These are phyloP conservation scores for Platismatia glauca DNA, from an alignment of 495 filamentous ascomycete species.

Conservation along the genomic window DNA sequence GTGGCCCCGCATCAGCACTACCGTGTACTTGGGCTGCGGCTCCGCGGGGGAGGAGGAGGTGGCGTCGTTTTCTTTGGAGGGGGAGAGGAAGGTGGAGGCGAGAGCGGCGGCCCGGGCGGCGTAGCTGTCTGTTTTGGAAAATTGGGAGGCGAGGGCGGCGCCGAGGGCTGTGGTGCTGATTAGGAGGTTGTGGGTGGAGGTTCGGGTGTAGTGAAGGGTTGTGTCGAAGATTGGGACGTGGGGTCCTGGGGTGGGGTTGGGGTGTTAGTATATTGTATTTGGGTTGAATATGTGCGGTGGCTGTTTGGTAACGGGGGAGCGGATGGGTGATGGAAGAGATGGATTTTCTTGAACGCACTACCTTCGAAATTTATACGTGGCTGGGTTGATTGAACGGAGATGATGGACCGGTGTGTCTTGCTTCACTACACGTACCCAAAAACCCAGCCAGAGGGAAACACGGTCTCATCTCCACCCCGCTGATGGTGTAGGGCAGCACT, in stretches of 20 bases:
- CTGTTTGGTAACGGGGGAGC: no score
- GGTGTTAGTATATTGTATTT: neutral
- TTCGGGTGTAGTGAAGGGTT: neutral
- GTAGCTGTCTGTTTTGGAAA: neutral
- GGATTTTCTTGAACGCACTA: no score
- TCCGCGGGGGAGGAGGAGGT: neutral
- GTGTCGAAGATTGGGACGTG: conserved; percentile 1
- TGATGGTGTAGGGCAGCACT: conserved; percentile 39
- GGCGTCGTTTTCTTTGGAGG: neutral
- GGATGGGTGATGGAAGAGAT: neutral
- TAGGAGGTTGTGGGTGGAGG: neutral
- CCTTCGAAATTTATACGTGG: no score
- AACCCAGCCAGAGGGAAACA: conserved; percentile 43
- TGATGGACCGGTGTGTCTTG: no score
- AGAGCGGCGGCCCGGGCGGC: neutral
- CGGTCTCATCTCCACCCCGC: conserved; percentile 32
- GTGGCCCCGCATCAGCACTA: conserved; percentile 42
- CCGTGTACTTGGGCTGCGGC: conserved; percentile 5
- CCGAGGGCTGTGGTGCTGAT: neutral
- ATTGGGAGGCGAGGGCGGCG: neutral
- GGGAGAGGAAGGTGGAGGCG: neutral
- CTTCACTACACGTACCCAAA: conserved; percentile 33
- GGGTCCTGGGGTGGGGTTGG: neutral
- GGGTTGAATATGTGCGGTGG: no score
- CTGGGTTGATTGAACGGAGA: no score